Base-by-base conservation (phyloP, 805 yeast species). In the Peterozyma xylosa region DNA sequence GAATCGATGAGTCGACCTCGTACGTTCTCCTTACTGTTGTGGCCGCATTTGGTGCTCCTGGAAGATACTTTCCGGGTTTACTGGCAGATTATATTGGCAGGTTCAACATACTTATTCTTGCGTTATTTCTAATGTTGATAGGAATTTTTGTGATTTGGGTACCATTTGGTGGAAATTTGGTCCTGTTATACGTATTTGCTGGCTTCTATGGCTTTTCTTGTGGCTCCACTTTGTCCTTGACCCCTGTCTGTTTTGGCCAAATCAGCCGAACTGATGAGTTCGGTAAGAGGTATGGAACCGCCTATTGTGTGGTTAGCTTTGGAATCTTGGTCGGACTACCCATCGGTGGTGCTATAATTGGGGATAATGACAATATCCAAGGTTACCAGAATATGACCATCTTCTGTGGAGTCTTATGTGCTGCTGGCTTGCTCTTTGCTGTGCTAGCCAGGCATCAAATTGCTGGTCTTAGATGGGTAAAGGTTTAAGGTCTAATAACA, bases 271-370 rank as follows among this genome's bases (percentile, higher is more conserved):
- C 82, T 0, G 67, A 71, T 46, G 76, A 80, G 45, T 82, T 83
- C 53, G 91, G 91, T 13, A 78, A 76, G 50, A 60, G 83, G 29
- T 85, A 80, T 53, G 90, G 91, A 0, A 73, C 88, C 4, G 74
- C 80, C 46, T 82, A 81, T 56, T 78, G 71, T 45, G 64, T 66
- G 42, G 66, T 70, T 34, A 50, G 59, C 30, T 63, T 78, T 44
- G 64, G 72, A 13, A 64, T 69, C 30, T 59, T 78, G 29, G 66
- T 73, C 13, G 63, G 71, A 18, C 64, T 77, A 17, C 80, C 82
- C 2, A 60, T 71, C 16, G 72, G 77, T 15, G 47, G 47, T 11
- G 47, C 47, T 21, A 45, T 45, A 14, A 41, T 45, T 30, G 47
- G 47, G 2, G 36, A 29, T 38, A 45, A 38, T 27, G 39, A 15